phyloP scores from a whole-genome alignment of 1,284 basidiomycete genomes.

The Fomitopsis schrenkii region DNA sequence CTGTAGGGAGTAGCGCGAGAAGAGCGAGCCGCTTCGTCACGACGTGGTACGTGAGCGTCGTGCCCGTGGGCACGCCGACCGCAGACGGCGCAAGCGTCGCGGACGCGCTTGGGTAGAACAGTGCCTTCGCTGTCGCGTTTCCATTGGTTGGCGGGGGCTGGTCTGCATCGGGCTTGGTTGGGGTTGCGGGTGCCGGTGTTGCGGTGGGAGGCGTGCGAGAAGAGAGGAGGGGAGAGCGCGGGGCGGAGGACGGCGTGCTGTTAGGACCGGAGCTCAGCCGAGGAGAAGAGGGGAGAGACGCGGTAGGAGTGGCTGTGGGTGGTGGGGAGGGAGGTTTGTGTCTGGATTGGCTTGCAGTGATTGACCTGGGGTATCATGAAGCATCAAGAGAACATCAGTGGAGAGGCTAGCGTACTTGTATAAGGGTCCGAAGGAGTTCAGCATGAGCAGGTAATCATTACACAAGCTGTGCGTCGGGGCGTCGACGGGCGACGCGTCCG shows the following conservation, averaged over 20 bases:
- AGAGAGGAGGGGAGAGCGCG: constrained; percentile 11
- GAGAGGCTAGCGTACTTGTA: constrained; percentile 55
- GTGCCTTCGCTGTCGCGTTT: constrained; percentile 12
- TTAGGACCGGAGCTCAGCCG: constrained; percentile 13
- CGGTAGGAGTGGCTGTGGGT: constrained; percentile 6
- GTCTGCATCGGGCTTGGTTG: background rate
- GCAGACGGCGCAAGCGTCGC: constrained; percentile 57
- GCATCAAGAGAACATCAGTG: background rate
- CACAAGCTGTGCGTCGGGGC: constrained; percentile 84
- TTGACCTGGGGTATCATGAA: constrained; percentile 17
- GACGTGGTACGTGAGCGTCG: constrained; percentile 84
- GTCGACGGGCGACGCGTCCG: constrained; percentile 91
- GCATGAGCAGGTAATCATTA: constrained; percentile 87
- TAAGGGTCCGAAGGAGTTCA: constrained; percentile 80
- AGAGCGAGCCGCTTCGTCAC: constrained; percentile 81
- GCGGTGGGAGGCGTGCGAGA: constrained; percentile 21
- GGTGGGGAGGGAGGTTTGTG: constrained; percentile 9
- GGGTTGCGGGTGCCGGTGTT: background rate
- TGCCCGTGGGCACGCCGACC: constrained; percentile 46
- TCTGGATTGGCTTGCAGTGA: constrained; percentile 23
- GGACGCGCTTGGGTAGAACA: constrained; percentile 53
- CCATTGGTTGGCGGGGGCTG: background rate
- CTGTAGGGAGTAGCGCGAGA: constrained; percentile 77
- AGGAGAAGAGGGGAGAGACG: constrained; percentile 16
- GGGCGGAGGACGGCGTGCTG: constrained; percentile 1